A percentile compares a stretch with the other conserved stretches of the same genome.
phyloP scores from a whole-genome alignment of 768 basidiomycete genomes.

The Leccinellum rugosiceps region DNA sequence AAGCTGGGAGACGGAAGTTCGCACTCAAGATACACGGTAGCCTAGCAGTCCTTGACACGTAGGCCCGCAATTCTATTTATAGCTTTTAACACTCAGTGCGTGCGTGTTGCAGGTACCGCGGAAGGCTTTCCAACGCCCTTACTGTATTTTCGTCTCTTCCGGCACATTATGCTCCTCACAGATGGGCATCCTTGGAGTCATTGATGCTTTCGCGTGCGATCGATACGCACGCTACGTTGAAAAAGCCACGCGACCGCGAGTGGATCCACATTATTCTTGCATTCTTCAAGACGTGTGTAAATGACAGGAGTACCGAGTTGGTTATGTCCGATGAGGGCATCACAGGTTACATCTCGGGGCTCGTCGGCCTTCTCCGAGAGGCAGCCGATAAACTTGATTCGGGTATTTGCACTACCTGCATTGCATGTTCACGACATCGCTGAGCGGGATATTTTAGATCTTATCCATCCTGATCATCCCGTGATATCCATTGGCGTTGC shows the following conservation, averaged over 20 bases:
- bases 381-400: slow-evolving; percentile 52
- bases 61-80: slow-evolving; percentile 32
- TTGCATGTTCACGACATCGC: background rate
- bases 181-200: slow-evolving; percentile 77
- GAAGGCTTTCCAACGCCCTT: slow-evolving; percentile 58
- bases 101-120: slow-evolving; percentile 56
- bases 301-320: slow-evolving; percentile 49
- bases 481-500: slow-evolving; percentile 53
- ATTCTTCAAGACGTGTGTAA: slow-evolving; percentile 69
- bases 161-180: slow-evolving; percentile 78
- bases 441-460: slow-evolving; percentile 44
- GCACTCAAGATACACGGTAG: slow-evolving; percentile 83
- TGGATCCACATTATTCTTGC: slow-evolving; percentile 79
- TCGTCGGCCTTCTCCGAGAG: slow-evolving; percentile 48
- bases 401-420: slow-evolving; percentile 37
- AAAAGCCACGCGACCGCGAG: slow-evolving; percentile 62
- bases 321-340: slow-evolving; percentile 53
- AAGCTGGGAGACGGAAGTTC: slow-evolving; percentile 80
- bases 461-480: slow-evolving; percentile 67
- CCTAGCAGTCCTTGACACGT: slow-evolving; percentile 89
- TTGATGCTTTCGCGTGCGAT: slow-evolving; percentile 76
- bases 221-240: slow-evolving; percentile 57
- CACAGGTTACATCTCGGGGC: slow-evolving; percentile 45
- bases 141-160: slow-evolving; percentile 77
- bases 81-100: slow-evolving; percentile 5